phyloP scores from a whole-genome alignment of 805 yeast species.

The Maudiozyma barnettii region DNA sequence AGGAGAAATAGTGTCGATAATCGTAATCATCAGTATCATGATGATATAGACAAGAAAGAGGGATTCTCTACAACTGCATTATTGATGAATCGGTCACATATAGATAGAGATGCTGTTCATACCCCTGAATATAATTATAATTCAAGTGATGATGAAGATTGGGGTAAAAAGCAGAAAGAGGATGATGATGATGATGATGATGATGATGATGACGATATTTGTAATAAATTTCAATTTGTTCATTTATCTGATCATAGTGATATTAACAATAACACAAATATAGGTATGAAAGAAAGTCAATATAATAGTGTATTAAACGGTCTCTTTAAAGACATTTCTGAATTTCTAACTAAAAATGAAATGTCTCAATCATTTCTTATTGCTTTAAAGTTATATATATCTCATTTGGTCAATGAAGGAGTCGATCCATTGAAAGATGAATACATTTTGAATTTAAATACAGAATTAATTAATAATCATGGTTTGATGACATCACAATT shows the following conservation, averaged over 20 bases:
- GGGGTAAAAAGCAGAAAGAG: too few relatives aligned
- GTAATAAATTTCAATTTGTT: background rate
- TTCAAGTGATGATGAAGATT: background rate
- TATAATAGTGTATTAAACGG: background rate
- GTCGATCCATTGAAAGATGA: constrained; percentile 18
- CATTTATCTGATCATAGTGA: background rate
- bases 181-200: background rate
- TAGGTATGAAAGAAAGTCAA: background rate
- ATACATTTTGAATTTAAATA: constrained; percentile 13
- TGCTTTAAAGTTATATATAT: constrained; percentile 16
- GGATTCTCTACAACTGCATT: background rate
- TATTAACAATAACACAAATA: background rate
- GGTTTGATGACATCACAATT: constrained; percentile 10
- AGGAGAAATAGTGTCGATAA: background rate
- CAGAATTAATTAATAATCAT: constrained; percentile 15
- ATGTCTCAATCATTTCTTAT: constrained; percentile 21
- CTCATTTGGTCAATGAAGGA: constrained; percentile 10
- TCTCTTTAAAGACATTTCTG: constrained; percentile 20
- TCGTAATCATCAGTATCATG: background rate
- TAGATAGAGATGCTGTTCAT: background rate
- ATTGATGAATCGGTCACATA: background rate
- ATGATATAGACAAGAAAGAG: background rate
- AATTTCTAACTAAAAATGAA: constrained; percentile 16
- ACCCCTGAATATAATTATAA: background rate
- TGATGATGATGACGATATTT: background rate